Base-by-base conservation (phyloP, 106 monocot species). In the Cymbidium sinense region DNA sequence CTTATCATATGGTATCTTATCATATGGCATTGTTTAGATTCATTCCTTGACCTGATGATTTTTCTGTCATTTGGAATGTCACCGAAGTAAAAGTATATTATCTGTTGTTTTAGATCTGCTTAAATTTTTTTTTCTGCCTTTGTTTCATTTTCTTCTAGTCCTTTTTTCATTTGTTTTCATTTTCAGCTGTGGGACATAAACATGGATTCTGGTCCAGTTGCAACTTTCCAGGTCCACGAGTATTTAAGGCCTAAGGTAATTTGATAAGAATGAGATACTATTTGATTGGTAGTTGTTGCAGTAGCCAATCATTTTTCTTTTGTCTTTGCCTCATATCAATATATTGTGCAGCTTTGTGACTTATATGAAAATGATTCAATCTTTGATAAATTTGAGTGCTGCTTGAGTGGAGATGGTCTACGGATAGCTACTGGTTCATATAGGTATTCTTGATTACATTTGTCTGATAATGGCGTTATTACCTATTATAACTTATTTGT, bases 371-470 rank as follows among this genome's bases (percentile, higher is more conserved):
- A 88, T 73, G 92, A 95, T 30, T 95, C 95, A 28, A 93, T 95
- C 64, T 95, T 95, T 85, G 93, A 95, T 81, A 95, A 95, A 81
- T 95, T 95, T 76, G 95, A 95, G 51, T 95, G 95, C 79, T 95
- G 93, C 76, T 43, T 95, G 34, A 95, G 93, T 86, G 95, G 95
- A 64, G 87, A 92, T 83, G 93, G 93, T 31, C 80, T 84, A 21
- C 86, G 90, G 64, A 85, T 95, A 37, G 90, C 93, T 69, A 90
- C 93, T 70, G 95, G 95, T 84, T 95, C 95, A 18, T 95, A 95
- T 77, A 89, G 93, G 95, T 89, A 83, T 43, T 5, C 21, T 72
- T 51, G 25, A 31, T 75, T 86, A 2, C 8, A 4, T 43, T 64
- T 74, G 10, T 27, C 13, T 62, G n/a, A 10, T 43, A 15, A 4